phyloP scores from a whole-genome alignment of 2,329 filamentous ascomycete genomes.

The Fusarium euwallaceae region DNA sequence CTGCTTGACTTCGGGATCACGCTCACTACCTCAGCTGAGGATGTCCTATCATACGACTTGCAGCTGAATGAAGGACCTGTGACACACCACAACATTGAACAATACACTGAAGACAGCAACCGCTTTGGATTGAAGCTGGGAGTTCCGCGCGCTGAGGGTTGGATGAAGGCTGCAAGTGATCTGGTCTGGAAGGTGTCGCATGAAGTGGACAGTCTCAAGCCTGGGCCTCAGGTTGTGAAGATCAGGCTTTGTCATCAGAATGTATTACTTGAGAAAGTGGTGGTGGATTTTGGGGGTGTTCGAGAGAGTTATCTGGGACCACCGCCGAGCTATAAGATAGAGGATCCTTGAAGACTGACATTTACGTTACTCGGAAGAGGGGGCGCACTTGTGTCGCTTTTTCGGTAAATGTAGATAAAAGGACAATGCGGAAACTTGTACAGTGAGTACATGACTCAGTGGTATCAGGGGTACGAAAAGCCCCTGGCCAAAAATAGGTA shows the following conservation, averaged over 20 bases:
- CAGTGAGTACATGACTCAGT: not conserved
- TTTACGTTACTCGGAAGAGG: too few relatives aligned
- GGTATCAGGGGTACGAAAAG: too few relatives aligned
- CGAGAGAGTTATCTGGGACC: slow-evolving; percentile 35
- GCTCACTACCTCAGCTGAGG: slow-evolving; percentile 24
- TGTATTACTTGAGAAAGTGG: slow-evolving; percentile 39
- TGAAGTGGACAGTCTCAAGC: not conserved
- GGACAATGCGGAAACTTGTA: not conserved
- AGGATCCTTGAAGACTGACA: not conserved
- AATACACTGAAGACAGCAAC: slow-evolving; percentile 21
- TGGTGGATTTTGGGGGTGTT: slow-evolving; percentile 28
- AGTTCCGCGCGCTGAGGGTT: slow-evolving; percentile 35
- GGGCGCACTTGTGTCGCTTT: not conserved
- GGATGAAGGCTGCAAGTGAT: slow-evolving; percentile 37
- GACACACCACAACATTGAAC: slow-evolving; percentile 9
- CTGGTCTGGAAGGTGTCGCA: slow-evolving; percentile 31
- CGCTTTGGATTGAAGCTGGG: slow-evolving; percentile 31
- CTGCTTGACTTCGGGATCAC: slow-evolving; percentile 30
- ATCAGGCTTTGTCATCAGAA: slow-evolving; percentile 28
- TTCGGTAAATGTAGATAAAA: not conserved
- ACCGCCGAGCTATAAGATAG: not conserved
- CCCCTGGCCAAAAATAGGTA: not conserved
- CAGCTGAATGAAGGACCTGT: not conserved
- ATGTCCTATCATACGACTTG: slow-evolving; percentile 22
- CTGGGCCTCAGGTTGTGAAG: slow-evolving; percentile 9